Evolutionary conservation across 148 eudicot genomes (phyloP).

Genomic region (Vaccinium macrocarpon): DNA sequence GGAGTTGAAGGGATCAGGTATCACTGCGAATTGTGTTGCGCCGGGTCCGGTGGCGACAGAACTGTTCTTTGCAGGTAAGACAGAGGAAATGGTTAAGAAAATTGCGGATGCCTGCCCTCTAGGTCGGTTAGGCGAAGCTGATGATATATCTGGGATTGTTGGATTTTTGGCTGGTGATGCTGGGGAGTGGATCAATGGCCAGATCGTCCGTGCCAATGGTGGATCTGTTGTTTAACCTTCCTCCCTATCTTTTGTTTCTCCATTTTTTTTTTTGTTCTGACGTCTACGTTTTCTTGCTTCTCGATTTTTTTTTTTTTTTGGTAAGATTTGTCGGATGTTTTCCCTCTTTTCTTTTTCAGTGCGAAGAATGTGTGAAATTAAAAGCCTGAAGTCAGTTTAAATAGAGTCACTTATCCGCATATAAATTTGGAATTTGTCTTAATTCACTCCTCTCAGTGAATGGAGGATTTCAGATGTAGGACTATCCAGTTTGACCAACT

Average conservation of each 20-base stretch:
- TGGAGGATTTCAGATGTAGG: too few relatives aligned
- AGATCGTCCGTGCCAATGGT: slow-evolving; percentile 17
- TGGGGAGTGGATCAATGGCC: slow-evolving; percentile 19
- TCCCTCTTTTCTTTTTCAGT: not conserved
- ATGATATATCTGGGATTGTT: slow-evolving; percentile 13
- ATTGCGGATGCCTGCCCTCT: slow-evolving; percentile 6
- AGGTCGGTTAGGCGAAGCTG: slow-evolving; percentile 1
- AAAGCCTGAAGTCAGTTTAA: too few relatives aligned
- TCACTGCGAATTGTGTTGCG: slow-evolving; percentile 40
- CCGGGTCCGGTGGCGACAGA: slow-evolving; percentile 35
- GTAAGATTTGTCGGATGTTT: not conserved
- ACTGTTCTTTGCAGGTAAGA: slow-evolving; percentile 9
- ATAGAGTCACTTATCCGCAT: too few relatives aligned
- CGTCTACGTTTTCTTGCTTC: not conserved
- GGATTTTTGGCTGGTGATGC: slow-evolving; percentile 15
- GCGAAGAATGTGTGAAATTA: too few relatives aligned
- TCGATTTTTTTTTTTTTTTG: not conserved
- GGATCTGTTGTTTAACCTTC: not conserved
- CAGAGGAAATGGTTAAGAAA: slow-evolving; percentile 9
- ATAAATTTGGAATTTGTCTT: too few relatives aligned
- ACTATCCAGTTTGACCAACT: too few relatives aligned
- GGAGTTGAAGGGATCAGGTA: slow-evolving; percentile 42
- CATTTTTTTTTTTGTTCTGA: not conserved
- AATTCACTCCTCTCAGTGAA: too few relatives aligned
- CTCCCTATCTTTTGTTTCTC: not conserved